Evolutionary conservation across 805 yeast species (phyloP).

Genomic region (Monosporozyma servazzii): DNA sequence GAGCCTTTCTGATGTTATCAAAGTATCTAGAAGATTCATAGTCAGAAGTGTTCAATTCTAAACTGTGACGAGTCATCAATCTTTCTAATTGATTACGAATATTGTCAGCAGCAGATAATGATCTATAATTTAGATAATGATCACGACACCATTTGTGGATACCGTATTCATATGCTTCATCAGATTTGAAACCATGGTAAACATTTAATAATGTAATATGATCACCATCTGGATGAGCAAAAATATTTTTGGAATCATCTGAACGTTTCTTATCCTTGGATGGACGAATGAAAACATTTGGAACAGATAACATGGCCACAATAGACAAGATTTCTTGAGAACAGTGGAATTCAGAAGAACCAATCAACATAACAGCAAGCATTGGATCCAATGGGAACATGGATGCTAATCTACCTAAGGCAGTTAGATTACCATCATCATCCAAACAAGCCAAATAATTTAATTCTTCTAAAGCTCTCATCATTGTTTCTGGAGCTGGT

Average conservation of each 20-base stretch:
- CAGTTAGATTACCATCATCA: constrained; percentile 85
- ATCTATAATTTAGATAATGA: constrained; percentile 74
- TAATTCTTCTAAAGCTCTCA: constrained; percentile 94
- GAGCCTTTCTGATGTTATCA: constrained; percentile 74
- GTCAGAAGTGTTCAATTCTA: constrained; percentile 63
- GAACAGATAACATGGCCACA: constrained; percentile 86
- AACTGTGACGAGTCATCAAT: constrained; percentile 71
- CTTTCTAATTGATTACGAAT: constrained; percentile 78
- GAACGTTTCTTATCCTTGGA: constrained; percentile 79
- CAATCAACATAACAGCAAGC: constrained; percentile 86
- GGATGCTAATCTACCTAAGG: constrained; percentile 83
- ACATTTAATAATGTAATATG: constrained; percentile 87
- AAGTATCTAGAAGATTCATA: constrained; percentile 59
- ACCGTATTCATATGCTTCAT: constrained; percentile 60
- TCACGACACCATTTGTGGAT: constrained; percentile 84
- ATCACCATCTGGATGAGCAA: constrained; percentile 93
- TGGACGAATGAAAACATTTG: constrained; percentile 91
- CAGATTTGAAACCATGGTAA: constrained; percentile 70
- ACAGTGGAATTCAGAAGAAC: constrained; percentile 76
- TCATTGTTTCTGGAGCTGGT: constrained; percentile 99
- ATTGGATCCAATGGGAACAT: constrained; percentile 93
- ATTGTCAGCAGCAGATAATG: constrained; percentile 75
- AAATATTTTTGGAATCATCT: constrained; percentile 77
- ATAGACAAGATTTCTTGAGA: constrained; percentile 82
- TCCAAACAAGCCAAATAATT: constrained; percentile 83